A percentile compares a stretch with the other conserved stretches of the same genome.
Conservation (phyloP, 257 asterid genomes). For the Datura wrightii region DNA sequence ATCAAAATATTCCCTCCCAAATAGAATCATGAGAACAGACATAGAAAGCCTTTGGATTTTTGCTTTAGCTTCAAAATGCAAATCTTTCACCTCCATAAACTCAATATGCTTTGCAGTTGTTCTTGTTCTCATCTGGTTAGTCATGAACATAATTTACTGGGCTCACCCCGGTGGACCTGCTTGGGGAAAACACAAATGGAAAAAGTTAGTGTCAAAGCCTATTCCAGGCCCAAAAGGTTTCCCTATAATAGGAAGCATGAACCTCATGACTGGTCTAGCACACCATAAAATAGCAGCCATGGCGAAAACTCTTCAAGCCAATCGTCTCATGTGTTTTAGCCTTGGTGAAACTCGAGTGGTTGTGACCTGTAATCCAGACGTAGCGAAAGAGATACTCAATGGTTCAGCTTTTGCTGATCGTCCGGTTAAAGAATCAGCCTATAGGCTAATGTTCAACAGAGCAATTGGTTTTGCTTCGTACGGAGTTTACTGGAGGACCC, state of each 20-base stretch:
- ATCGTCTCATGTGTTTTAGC: slow-evolving; percentile 79
- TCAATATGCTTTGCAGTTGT: slow-evolving; percentile 40
- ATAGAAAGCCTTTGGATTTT: slow-evolving; percentile 69
- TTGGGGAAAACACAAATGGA: slow-evolving; percentile 65
- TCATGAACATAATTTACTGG: slow-evolving; percentile 67
- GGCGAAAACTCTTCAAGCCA: slow-evolving; percentile 54
- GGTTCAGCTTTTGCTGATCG: slow-evolving; percentile 69
- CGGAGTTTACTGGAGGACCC: slow-evolving; percentile 76
- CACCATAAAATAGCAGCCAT: slow-evolving; percentile 71
- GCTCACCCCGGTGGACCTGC: slow-evolving; percentile 82
- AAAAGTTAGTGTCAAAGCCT: slow-evolving; percentile 33
- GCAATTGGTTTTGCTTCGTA: slow-evolving; percentile 89
- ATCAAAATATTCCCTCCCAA: not conserved
- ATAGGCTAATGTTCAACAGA: slow-evolving; percentile 71
- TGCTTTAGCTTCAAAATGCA: slow-evolving; percentile 60
- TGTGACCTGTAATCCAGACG: slow-evolving; percentile 66
- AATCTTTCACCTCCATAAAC: slow-evolving; percentile 46
- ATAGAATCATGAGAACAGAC: slow-evolving; percentile 37
- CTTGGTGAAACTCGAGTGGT: slow-evolving; percentile 71
- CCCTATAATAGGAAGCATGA: slow-evolving; percentile 78
- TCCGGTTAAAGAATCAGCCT: slow-evolving; percentile 75
- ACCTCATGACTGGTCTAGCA: slow-evolving; percentile 73
- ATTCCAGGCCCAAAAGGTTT: slow-evolving; percentile 82
- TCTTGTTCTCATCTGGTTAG: slow-evolving; percentile 41
- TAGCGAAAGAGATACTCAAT: slow-evolving; percentile 65